Evolutionary conservation across 2,329 filamentous ascomycete species (phyloP), one percentile per base, ranked within the genome.

Genomic region (Clonostachys solani): DNA sequence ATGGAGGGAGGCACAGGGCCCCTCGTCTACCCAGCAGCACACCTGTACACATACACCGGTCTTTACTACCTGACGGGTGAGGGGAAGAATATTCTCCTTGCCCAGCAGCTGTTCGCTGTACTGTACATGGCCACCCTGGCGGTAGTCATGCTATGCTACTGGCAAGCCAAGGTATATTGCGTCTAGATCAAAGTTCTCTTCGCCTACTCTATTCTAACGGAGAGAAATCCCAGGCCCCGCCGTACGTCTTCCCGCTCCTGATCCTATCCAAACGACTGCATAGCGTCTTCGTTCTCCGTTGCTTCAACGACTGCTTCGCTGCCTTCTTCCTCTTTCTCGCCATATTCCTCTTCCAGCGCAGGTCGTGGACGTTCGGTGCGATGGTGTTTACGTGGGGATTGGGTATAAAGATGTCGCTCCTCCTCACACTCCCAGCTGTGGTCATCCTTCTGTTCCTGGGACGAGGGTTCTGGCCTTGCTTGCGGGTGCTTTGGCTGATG

Each of bases 251-350:
- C 52, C 86, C 90, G 1, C 76, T 97, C 49, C 78, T 99, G 44
- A 80, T 95, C 46, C 71, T 96, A 42, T 96, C 92, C 47, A 97
- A 97, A 67, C 82, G 94, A 35, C 72, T 97, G 23, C 94, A 99
- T 66, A 96, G 90, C 65, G 87, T 99, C 56, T 99, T 94, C 61
- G 71, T 99, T 56, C 77, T 99, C 47, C 83, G 94, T 40, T 86
- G 92, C 60, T 99, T 99, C 76, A 99, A 99, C 68, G 94, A 99
- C 69, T 89, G 91, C 56, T 88, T 96, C 62, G 92, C 92, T 16
- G 81, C 86, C 5, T 75, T 94, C 56, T 89, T 89, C 55, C 77
- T 99, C 51, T 97, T 90, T 81, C 64, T 83, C 16, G 81, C 89
- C n/a, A 84, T 97, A 37, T 87, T 82, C 60, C 74, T 82, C 52